Conservation (phyloP, 73 alveolate species). For the Paramecium pentaurelia region DNA sequence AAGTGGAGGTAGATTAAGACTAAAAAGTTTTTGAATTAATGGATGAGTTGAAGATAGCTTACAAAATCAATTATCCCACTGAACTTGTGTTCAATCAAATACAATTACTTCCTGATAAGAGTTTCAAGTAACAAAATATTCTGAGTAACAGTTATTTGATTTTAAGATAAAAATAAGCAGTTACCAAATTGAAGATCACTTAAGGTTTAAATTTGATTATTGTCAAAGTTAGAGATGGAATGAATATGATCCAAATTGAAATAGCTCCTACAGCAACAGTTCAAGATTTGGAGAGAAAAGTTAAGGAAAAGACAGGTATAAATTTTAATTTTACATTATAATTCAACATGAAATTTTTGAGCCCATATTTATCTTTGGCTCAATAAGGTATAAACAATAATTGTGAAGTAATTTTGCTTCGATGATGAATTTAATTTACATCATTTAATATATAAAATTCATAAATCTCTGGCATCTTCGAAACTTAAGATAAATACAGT, state of each 20-base stretch:
- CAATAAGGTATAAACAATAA: background rate
- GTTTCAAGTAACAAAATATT: background rate
- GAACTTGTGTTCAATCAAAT: background rate
- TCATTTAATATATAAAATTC: background rate
- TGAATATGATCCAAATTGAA: background rate
- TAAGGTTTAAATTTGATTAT: background rate
- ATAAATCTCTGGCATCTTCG: conserved; percentile 14
- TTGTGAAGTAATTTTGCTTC: background rate
- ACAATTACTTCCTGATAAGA: background rate
- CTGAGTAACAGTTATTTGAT: background rate
- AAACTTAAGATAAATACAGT: conserved; percentile 29
- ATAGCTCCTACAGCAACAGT: background rate
- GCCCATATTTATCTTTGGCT: background rate
- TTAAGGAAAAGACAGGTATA: background rate
- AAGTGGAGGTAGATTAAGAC: background rate
- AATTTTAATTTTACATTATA: background rate
- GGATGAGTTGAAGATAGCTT: background rate
- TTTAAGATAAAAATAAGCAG: background rate
- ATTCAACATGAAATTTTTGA: background rate
- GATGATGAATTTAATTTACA: background rate
- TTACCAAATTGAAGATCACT: background rate
- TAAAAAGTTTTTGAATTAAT: background rate
- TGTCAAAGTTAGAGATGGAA: background rate
- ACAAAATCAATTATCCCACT: background rate
- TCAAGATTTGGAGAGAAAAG: background rate